Evolutionary conservation across 2,329 filamentous ascomycete genomes (phyloP), one percentile per base, ranked within the genome.

Genomic region (Hymenoscyphus occultus): DNA sequence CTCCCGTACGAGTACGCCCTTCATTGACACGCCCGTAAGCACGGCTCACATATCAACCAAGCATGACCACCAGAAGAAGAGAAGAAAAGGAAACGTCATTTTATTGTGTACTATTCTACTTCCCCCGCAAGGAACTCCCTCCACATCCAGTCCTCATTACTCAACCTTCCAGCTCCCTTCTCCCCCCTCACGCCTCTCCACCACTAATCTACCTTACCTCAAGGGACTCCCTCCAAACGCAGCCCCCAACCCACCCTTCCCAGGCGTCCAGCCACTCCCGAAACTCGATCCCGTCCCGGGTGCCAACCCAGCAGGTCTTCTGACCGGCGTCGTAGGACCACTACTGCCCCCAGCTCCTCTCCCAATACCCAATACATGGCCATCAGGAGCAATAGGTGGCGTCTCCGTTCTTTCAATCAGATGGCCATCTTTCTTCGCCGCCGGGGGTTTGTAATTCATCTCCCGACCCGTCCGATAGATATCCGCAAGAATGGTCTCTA

Each of bases 401-500:
- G 83, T 86, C 60, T 85, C 83, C n/a, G 79, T 80, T 62, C 83
- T 79, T 62, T 79, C 76, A 7, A 80, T 74, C 10, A 78, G 76
- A 64, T 76, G 71, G 22, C 78, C 82, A 59, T 82, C 82, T 69
- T 78, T 80, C 66, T 80, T 78, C 42, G 80, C 64, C 19, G 65
- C 62, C 0, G 86, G 86, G 3, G 84, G 83, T 65, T 83, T 83
- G 75, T 84, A 88, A 40, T 82, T 82, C 73, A 77, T 83, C 73
- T 82, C 86, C 71, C 79, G 84, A 67, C 78, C 90, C 80, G 81
- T 85, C 73, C 77, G 82, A 77, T 97, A 97, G 7, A 98, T 92
- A 72, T 96, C 92, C 74, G 93, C 88, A 59, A 98, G 83, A 81
- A 95, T 95, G 42, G 86, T 82, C 72, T 95, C 89, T 61, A 96